These are phyloP conservation scores for Helicocarpus griseus DNA, from an alignment of 2,329 filamentous ascomycete species.

Conservation along the genomic window DNA sequence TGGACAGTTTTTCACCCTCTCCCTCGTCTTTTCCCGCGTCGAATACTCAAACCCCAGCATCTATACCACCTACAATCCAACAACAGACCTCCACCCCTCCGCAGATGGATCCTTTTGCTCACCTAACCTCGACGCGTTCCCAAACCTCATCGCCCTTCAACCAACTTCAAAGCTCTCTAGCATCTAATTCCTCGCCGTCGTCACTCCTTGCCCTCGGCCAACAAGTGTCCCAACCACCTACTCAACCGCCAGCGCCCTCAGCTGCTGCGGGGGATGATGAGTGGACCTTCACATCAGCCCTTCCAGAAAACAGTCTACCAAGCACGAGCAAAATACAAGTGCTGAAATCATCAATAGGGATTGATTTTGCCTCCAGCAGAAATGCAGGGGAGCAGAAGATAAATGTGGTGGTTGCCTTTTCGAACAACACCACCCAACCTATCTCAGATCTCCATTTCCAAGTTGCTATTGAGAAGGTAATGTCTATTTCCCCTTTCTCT, in stretches of 20 bases:
- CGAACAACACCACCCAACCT: constrained; percentile 63
- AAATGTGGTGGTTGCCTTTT: constrained; percentile 67
- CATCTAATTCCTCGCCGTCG: constrained; percentile 16
- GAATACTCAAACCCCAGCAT: constrained; percentile 40
- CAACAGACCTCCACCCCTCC: constrained; percentile 31
- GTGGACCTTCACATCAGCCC: constrained; percentile 83
- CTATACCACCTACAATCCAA: constrained; percentile 22
- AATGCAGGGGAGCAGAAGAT: constrained; percentile 49
- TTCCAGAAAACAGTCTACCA: constrained; percentile 55
- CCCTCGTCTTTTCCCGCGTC: constrained; percentile 40
- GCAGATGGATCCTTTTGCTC: constrained; percentile 49
- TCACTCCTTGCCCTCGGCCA: constrained; percentile 26
- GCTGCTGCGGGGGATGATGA: constrained; percentile 64
- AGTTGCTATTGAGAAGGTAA: constrained; percentile 84
- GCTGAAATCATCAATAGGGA: constrained; percentile 58
- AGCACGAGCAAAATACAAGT: constrained; percentile 56
- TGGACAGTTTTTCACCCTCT: constrained; percentile 50
- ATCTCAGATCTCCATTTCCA: constrained; percentile 81
- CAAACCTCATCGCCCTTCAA: constrained; percentile 36
- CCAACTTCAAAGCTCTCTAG: constrained; percentile 16
- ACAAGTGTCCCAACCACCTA: constrained; percentile 6
- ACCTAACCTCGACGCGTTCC: constrained; percentile 43
- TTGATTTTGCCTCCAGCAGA: constrained; percentile 62
- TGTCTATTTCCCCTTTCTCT: constrained; percentile 1
- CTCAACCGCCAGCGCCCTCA: constrained; percentile 10